Evolutionary conservation across 139 green algal species (phyloP).

Genomic region (Chara braunii): DNA sequence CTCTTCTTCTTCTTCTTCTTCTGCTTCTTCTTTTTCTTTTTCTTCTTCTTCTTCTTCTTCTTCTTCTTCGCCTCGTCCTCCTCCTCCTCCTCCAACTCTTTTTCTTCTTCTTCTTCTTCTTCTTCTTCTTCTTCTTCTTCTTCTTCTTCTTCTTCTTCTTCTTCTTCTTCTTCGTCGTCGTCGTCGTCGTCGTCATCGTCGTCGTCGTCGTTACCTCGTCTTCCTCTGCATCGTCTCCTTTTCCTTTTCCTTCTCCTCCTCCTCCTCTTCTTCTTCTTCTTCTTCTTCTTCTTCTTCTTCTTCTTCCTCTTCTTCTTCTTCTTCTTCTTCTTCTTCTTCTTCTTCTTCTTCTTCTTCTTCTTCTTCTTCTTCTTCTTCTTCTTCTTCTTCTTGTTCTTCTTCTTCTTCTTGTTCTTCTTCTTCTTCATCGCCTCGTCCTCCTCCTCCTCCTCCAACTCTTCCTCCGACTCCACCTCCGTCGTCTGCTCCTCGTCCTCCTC

Average conservation of each 20-base stretch:
- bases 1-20: too few relatives aligned
- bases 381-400: conserved; percentile 5
- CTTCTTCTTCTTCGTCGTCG: too few relatives aligned
- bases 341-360: conserved; percentile 6
- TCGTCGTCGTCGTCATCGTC: too few relatives aligned
- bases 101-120: conserved; percentile 6
- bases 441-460: too few relatives aligned
- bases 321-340: conserved; percentile 6
- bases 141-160: conserved; percentile 7
- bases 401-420: conserved; percentile 5
- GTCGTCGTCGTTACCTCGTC: too few relatives aligned
- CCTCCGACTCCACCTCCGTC: too few relatives aligned
- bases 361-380: conserved; percentile 7
- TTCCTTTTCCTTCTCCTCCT: neutral
- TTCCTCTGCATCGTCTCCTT: neutral
- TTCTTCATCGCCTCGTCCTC: too few relatives aligned
- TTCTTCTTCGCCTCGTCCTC: too few relatives aligned
- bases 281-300: conserved; percentile 6
- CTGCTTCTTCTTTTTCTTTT: too few relatives aligned
- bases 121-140: conserved; percentile 6
- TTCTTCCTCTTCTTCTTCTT: conserved; percentile 5
- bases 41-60: conserved; percentile 3
- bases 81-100: too few relatives aligned
- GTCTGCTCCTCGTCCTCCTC: too few relatives aligned
- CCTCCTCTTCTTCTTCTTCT: conserved; percentile 2